A percentile compares a stretch with the other conserved stretches of the same genome.
phyloP scores from a whole-genome alignment of 2,329 filamentous ascomycete genomes.

The Rutstroemia sp. region DNA sequence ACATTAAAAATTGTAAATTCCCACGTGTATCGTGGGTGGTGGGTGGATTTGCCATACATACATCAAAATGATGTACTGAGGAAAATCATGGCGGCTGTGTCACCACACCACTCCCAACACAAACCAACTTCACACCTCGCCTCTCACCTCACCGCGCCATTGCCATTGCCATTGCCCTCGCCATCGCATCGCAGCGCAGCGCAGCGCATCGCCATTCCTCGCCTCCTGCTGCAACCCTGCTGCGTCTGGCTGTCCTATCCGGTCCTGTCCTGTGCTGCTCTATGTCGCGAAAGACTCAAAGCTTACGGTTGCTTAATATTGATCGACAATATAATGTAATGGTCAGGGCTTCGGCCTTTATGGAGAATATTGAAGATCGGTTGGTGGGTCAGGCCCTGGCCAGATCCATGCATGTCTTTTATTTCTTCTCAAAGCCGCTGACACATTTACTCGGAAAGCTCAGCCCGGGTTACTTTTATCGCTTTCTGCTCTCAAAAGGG shows the following conservation, averaged over 20 bases:
- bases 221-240: too few species aligned
- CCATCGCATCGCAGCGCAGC: too few species aligned
- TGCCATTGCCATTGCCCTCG: too few species aligned
- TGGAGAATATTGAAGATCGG: constrained; percentile 7
- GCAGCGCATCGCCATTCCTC: too few species aligned
- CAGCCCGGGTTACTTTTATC: constrained; percentile 2
- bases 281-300: not conserved
- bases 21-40: constrained; percentile 1
- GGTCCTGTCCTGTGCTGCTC: not conserved
- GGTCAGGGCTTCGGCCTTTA: constrained; percentile 8
- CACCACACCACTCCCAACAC: constrained; percentile 5
- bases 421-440: not conserved
- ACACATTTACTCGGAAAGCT: constrained; percentile 3
- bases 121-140: constrained; percentile 2
- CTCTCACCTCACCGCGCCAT: not conserved
- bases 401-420: constrained; percentile 5
- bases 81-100: constrained; percentile 5
- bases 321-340: constrained; percentile 6
- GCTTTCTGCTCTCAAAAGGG: not conserved
- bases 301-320: not conserved
- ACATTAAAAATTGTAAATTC: not conserved
- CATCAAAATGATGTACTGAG: not conserved
- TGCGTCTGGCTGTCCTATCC: too few species aligned
- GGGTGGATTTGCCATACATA: not conserved
- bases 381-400: not conserved